These are phyloP conservation scores for Diaporthe sp. DNA, from an alignment of 2,329 filamentous ascomycete species.

Conservation along the genomic window DNA sequence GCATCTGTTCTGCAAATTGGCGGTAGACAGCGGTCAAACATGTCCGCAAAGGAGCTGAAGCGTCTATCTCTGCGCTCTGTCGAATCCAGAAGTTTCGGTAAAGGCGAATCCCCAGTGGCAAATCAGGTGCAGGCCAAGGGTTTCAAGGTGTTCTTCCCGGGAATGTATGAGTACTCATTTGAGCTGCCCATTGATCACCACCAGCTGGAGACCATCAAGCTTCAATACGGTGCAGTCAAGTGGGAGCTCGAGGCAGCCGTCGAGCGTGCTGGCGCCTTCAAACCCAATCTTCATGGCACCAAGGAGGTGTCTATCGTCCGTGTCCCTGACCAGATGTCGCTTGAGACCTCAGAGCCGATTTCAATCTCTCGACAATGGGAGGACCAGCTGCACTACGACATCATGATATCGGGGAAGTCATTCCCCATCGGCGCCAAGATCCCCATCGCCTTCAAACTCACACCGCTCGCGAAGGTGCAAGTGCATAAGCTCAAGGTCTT, in stretches of 20 bases:
- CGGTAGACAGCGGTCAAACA: conserved; percentile 46
- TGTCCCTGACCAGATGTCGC: conserved; percentile 86
- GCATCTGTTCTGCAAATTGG: conserved; percentile 48
- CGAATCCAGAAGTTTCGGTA: conserved; percentile 87
- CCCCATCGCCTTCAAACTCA: conserved; percentile 94
- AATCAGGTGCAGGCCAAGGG: conserved; percentile 74
- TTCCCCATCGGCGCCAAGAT: conserved; percentile 90
- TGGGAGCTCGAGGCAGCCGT: conserved; percentile 90
- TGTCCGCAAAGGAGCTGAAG: conserved; percentile 68
- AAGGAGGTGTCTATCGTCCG: conserved; percentile 89
- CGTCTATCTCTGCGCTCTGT: conserved; percentile 83
- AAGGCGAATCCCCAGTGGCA: conserved; percentile 77
- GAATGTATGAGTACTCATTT: conserved; percentile 77
- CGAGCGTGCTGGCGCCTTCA: conserved; percentile 89
- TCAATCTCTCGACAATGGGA: conserved; percentile 96
- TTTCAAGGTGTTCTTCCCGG: conserved; percentile 88
- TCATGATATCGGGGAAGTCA: conserved; percentile 95
- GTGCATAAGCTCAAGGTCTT: conserved; percentile 93
- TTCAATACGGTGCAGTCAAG: conserved; percentile 87
- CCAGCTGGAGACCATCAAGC: conserved; percentile 87
- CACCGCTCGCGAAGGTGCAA: conserved; percentile 91
- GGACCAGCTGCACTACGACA: conserved; percentile 94
- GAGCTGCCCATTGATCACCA: conserved; percentile 91
- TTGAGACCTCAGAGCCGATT: conserved; percentile 93
- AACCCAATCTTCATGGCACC: conserved; percentile 84